Evolutionary conservation across 345 rosid genomes (phyloP), one percentile per base, ranked within the genome.

Genomic region (Euphorbia lathyris): DNA sequence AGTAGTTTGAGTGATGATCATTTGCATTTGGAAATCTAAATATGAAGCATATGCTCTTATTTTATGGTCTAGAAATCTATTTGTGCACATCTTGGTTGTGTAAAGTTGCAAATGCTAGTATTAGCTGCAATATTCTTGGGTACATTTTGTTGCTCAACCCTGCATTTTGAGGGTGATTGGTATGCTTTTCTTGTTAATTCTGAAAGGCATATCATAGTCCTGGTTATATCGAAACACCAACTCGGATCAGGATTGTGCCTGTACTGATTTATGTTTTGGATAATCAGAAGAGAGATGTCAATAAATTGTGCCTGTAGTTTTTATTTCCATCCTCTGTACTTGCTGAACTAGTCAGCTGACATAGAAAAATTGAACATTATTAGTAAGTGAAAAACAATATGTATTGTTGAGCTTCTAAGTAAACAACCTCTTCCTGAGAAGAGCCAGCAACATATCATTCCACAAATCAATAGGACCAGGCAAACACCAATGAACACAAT

Each of bases 401-500:
- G 26, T 48, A 29, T 30, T 50, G 25, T 34, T 57, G 14, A 38
- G 19, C 58, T 19, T n/a, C 58, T 32, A 29, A 0, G 7, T 66
- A 32, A n/a, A 4, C 17, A 4, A 20, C 27, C 27, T n/a, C 60
- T 56, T 48, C 16, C 52, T 48, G 10, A 94, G 70, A 58, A 83
- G 61, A 11, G 77, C 85, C 79, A 87, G 85, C 65, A 90, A 66
- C 60, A 91, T 78, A 45, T 94, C 96, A 51, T 70, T 92, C 98
- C 98, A 94, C 0, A 75, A 52, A 74, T 92, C 97, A 1, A 91
- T 80, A 0, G 97, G 96, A 3, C 97, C 97, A 0, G 98, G 98
- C 75, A 94, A 69, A 83, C 98, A 94, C 97, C 98, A 88, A 63
- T 90, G 97, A 11, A 86, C 85, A 52, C 97, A 91, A 68, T 91